Base-by-base conservation (phyloP, 2,329 filamentous ascomycete species). In the Cercospora zeina region DNA sequence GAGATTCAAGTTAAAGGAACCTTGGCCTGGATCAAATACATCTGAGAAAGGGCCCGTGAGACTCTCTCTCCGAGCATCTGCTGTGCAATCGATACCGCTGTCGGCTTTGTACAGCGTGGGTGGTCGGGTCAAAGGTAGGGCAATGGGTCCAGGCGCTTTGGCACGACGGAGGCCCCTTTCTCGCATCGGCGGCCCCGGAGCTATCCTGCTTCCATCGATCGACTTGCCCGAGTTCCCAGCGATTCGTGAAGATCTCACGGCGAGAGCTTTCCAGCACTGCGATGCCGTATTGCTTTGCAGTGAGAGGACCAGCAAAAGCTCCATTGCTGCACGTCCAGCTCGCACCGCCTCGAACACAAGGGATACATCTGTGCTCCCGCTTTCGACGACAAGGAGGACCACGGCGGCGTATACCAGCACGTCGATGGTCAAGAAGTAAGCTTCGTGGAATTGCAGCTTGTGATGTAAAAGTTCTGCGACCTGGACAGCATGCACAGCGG, bases 391-490 rank as follows among this genome's bases (percentile, higher is more conserved):
- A 11, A 66, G 56, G 1, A 67, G 62, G 10, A 59, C 47, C 49
- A 63, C 60, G 13, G 60, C 57, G 19, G 67, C 65, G 59, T 59
- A 62, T 4, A 62, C 65, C 9, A 68, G 61, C 2, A 65, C 60
- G 24, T 65, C 63, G 16, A 67, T 24, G 5, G 62, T 63, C 19
- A 57, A 19, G 49, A 65, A 64, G 31, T 67, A 63, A 16, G 63
- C 65, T 55, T 65, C 62, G 50, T 65, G 57, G 16, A 65, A 51
- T n/a, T 59, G 62, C 11, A 61, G 30, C n/a, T 63, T 57, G 16
- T 60, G 54, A 30, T 67, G 62, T 2, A 67, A 58, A n/a, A 62
- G 47, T n/a, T 65, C 58, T 24, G 63, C 65, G 8, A 66, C 49
- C 21, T 57, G 42, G 21, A 67, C 60, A n/a, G 65, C 62, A 36